Evolutionary conservation across 805 yeast genomes (phyloP), one percentile per base, ranked within the genome.

Genomic region (Saccharomycopsis malanga): DNA sequence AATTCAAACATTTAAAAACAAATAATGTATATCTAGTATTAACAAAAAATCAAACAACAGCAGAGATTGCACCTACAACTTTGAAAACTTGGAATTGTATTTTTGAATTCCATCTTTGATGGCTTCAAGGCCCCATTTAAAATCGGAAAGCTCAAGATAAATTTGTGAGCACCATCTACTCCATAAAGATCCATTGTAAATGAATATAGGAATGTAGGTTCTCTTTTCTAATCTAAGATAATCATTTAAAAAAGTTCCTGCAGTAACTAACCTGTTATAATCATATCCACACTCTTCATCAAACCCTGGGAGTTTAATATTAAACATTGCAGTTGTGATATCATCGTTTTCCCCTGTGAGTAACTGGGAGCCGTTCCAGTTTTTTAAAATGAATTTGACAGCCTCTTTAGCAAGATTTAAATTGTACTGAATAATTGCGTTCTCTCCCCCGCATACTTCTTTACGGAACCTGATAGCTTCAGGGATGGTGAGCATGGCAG

Each of bases 381-480:
- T 44, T 21, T 60, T 48, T n/a, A 68, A 60, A 23, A 76, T 67
- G 4, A 58, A 52, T 2, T 58, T 59, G 4, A 72, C 73, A 1
- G 73, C 79, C 42, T 68, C 44, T 4, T 56, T 50, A 2, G 81
- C 79, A 46, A 82, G 64, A 0, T 48, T 50, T 46, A 58, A 54
- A 52, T 76, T 74, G 57, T 82, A 79, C 1, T 67, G 57, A 45
- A 64, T 59, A 43, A 83, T 77, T 5, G 57, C 59, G 1, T 67
- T 70, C 48, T 78, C 81, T 2, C 88, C 88, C 2, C 85, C 84
- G 56, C 84, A 77, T 6, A 63, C 62, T 9, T 71, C 69, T 10
- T 64, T 57, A 53, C 81, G 66, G 59, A 81, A 83, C 49, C 70
- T 61, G n/a, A 71, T 52, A 0, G 86, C 86, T 2, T 68, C 71